Base-by-base conservation (phyloP, 2,329 filamentous ascomycete genomes). In the Cadophora sp. region DNA sequence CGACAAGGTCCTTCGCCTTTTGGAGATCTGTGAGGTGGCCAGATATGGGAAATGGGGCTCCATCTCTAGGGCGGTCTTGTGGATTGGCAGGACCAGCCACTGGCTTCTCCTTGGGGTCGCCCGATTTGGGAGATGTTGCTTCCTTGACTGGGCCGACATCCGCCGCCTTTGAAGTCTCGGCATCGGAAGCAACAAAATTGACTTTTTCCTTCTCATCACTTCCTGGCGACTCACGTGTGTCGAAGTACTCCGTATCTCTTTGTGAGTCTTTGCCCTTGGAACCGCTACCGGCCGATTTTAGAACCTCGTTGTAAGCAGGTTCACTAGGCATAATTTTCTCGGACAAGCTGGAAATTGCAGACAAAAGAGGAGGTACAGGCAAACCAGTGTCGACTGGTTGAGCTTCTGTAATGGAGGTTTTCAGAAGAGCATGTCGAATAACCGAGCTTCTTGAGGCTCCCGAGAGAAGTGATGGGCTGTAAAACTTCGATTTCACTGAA, bases 391-490 rank as follows among this genome's bases (percentile, higher is more conserved):
- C 74, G 30, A 72, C 22, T 16, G 71, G 68, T 39, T 69, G 65
- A 16, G 22, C 41, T 24, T 69, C 58, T 4, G 71, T 59, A 14
- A 72, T 43, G 8, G 72, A 71, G 16, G 74, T 55, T 41, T 74
- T 75, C 36, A 77, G 67, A 30, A 76, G 70, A 22, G 66, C 70
- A 63, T 76, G 75, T 13, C 73, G 68, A 56, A 62, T 62, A n/a
- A 60, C 55, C 22, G 73, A 74, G 27, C 59, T 64, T 66, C 65
- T 73, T 9, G 75, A 76, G 14, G 67, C 68, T 22, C 56, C 64
- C 22, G 74, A 75, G 39, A 73, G 64, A 24, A 76, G 36, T 9
- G 74, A 76, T 1, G 71, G 64, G 22, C 70, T 63, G 14, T 73
- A 66, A 8, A 59, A 33, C 50, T 70, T 72, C 4, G 69, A 60